These are phyloP conservation scores for Fraxinus albicans DNA, from an alignment of 305 asterid genomes.

Conservation along the genomic window DNA sequence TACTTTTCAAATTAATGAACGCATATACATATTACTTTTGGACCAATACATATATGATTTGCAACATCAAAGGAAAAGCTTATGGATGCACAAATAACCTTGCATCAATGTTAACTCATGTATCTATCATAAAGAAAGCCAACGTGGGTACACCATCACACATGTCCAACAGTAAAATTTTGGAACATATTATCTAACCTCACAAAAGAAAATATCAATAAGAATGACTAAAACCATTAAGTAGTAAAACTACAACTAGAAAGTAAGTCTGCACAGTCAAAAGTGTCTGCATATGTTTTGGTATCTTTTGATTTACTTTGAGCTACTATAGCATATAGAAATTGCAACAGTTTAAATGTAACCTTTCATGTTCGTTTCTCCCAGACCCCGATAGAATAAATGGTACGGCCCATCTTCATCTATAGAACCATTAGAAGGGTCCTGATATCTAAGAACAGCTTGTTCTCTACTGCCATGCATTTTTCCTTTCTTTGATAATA, in stretches of 20 bases:
- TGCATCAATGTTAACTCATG: background rate
- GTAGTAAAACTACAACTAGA: background rate
- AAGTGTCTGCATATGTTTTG: background rate
- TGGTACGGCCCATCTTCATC: background rate
- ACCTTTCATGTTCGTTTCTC: background rate
- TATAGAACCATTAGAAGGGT: background rate
- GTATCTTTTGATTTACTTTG: background rate
- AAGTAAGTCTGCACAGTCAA: background rate
- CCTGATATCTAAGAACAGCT: background rate
- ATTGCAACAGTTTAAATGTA: background rate
- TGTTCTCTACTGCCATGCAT: background rate
- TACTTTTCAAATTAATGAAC: slow-evolving; percentile 12
- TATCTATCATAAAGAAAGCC: background rate
- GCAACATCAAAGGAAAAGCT: background rate
- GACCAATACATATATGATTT: slow-evolving; percentile 5
- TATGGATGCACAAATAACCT: slow-evolving; percentile 6
- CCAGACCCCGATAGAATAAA: background rate
- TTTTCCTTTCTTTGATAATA: background rate
- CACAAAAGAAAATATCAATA: background rate
- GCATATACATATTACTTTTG: background rate
- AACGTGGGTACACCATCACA: background rate
- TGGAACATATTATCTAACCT: background rate
- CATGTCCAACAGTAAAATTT: background rate
- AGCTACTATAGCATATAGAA: background rate
- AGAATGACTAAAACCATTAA: background rate